Evolutionary conservation across 2,329 filamentous ascomycete genomes (phyloP).

Genomic region (Alternaria dauci): DNA sequence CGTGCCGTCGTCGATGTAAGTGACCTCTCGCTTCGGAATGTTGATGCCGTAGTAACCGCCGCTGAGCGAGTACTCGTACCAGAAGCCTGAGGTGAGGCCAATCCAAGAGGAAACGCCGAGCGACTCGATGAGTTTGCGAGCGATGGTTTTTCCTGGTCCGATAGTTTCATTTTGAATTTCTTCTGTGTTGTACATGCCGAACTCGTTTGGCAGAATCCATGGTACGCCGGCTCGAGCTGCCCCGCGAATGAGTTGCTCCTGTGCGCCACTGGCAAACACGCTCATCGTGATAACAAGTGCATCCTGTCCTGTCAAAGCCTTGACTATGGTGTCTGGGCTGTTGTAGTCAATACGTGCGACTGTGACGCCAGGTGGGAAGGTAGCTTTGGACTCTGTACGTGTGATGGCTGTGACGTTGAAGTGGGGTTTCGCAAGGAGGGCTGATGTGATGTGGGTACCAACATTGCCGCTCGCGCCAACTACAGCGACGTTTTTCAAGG

Average conservation of each 20-base stretch:
- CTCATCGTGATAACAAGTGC: conserved; percentile 52
- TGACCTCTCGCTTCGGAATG: conserved; percentile 37
- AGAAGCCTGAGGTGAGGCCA: conserved; percentile 36
- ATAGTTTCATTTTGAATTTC: conserved; percentile 13
- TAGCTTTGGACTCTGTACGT: conserved; percentile 55
- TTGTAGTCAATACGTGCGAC: conserved; percentile 59
- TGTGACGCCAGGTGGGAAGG: conserved; percentile 52
- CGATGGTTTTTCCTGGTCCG: conserved; percentile 18
- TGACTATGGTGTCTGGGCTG: conserved; percentile 51
- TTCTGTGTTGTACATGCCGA: conserved; percentile 43
- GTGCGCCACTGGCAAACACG: conserved; percentile 34
- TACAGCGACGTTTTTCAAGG: conserved; percentile 50
- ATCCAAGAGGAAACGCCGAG: conserved; percentile 40
- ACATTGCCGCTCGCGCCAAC: conserved; percentile 46
- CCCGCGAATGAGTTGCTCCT: conserved; percentile 45
- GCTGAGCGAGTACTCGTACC: conserved; percentile 52
- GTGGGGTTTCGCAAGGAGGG: conserved; percentile 58
- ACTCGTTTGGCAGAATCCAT: conserved; percentile 53
- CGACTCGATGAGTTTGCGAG: conserved; percentile 25
- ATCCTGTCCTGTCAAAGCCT: conserved; percentile 50
- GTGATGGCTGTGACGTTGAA: conserved; percentile 60
- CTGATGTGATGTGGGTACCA: conserved; percentile 46
- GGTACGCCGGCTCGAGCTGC: conserved; percentile 49
- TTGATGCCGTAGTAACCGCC: conserved; percentile 48
- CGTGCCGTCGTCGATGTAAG: conserved; percentile 45